Evolutionary conservation across 495 filamentous ascomycete genomes (phyloP).

Genomic region (Lophiotrema nucula): DNA sequence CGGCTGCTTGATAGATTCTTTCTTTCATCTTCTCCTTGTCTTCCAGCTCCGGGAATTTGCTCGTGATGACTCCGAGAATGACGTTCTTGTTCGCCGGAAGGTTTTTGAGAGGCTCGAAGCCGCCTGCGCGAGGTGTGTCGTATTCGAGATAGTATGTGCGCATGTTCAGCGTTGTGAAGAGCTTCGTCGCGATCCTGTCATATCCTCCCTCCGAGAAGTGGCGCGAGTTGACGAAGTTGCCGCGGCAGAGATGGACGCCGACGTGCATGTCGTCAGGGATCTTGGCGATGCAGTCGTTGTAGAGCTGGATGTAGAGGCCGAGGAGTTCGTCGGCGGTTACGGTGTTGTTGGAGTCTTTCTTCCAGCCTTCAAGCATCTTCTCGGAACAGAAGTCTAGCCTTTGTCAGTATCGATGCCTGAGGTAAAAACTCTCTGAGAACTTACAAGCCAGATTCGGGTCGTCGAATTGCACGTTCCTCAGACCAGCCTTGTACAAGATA

Average conservation of each 20-base stretch:
- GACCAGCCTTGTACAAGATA: conserved; percentile 60
- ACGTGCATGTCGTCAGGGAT: conserved; percentile 58
- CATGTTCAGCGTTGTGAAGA: conserved; percentile 61
- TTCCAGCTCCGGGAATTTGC: conserved; percentile 61
- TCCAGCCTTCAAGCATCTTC: conserved; percentile 60
- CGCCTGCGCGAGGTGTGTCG: conserved; percentile 62
- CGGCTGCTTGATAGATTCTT: conserved; percentile 57
- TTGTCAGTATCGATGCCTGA: not conserved
- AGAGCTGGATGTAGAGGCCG: conserved; percentile 58
- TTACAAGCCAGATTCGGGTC: conserved; percentile 60
- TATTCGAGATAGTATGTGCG: conserved; percentile 68
- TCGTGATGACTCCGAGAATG: conserved; percentile 63
- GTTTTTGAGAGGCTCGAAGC: conserved; percentile 60
- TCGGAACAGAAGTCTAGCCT: conserved; percentile 57
- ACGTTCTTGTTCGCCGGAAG: conserved; percentile 63
- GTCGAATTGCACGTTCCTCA: conserved; percentile 65
- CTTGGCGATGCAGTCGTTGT: conserved; percentile 58
- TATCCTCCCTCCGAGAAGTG: conserved; percentile 66
- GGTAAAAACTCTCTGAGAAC: conserved; percentile 28
- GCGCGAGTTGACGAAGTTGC: conserved; percentile 54
- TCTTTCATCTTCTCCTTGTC: conserved; percentile 58
- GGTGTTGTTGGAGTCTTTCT: conserved; percentile 55
- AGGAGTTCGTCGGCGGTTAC: conserved; percentile 50
- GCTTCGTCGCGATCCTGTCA: conserved; percentile 61
- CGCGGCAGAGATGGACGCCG: conserved; percentile 63